These are phyloP conservation scores for Raphanus hybrid DNA, from an alignment of 441 rosid genomes.

Conservation along the genomic window DNA sequence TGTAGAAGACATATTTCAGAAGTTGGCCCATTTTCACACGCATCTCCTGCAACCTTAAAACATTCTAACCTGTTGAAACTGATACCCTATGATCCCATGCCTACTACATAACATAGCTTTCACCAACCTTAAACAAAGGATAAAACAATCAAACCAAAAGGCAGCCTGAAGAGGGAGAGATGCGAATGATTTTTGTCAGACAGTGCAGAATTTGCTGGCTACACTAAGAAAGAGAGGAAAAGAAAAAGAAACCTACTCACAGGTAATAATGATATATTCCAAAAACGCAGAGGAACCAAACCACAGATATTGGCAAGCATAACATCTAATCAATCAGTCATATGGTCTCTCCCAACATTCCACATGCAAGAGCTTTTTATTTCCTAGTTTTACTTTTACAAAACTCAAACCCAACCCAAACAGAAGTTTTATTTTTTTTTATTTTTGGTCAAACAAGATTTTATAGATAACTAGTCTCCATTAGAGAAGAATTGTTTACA, in stretches of 20 bases:
- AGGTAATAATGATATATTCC: conserved; percentile 10
- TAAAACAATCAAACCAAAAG: conserved; percentile 10
- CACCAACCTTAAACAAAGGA: conserved; percentile 11
- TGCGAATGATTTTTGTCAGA: conserved; percentile 10
- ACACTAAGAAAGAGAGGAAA: conserved; percentile 23
- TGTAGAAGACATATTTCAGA: conserved; percentile 50
- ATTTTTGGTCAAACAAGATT: no score
- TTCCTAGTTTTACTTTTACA: background rate
- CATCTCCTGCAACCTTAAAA: conserved; percentile 81
- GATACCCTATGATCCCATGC: conserved; percentile 13
- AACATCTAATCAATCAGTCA: conserved; percentile 41
- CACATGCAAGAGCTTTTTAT: conserved; percentile 33
- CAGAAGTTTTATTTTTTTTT: no score
- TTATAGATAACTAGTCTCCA: no score
- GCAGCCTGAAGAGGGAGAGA: conserved; percentile 10
- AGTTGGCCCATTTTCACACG: conserved; percentile 62
- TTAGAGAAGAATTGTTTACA: no score
- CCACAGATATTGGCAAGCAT: conserved; percentile 37
- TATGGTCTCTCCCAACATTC: conserved; percentile 34
- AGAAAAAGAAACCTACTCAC: conserved; percentile 21
- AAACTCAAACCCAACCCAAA: background rate
- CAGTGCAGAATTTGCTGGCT: conserved; percentile 35
- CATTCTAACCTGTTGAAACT: conserved; percentile 14
- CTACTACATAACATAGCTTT: conserved; percentile 2
- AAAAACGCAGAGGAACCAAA: conserved; percentile 26